Evolutionary conservation across 2,329 filamentous ascomycete genomes (phyloP).

Genomic region (Coleophoma crateriformis): DNA sequence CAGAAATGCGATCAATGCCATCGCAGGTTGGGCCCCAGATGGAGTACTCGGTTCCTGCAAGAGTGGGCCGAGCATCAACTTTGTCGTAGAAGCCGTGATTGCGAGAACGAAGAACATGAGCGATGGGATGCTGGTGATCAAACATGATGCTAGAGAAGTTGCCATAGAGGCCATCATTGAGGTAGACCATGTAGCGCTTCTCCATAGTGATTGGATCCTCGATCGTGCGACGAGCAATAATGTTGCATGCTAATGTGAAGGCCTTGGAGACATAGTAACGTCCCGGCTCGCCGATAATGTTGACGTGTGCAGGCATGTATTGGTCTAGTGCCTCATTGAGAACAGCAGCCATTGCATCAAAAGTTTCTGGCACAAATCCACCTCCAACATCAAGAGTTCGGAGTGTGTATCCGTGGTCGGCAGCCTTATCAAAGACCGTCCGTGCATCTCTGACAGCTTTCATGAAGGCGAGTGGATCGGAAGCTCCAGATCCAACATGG

Average conservation of each 20-base stretch:
- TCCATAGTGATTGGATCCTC: slow-evolving; percentile 59
- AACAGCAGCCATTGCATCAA: slow-evolving; percentile 82
- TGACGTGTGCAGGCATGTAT: slow-evolving; percentile 74
- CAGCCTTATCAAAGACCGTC: slow-evolving; percentile 80
- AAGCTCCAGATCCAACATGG: slow-evolving; percentile 94
- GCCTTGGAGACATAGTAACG: slow-evolving; percentile 93
- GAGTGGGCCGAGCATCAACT: slow-evolving; percentile 39
- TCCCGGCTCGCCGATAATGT: slow-evolving; percentile 91
- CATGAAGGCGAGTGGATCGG: slow-evolving; percentile 85
- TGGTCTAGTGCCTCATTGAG: slow-evolving; percentile 76
- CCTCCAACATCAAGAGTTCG: slow-evolving; percentile 91
- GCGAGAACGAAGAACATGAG: slow-evolving; percentile 68
- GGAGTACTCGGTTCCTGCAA: slow-evolving; percentile 71
- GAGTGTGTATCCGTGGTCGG: slow-evolving; percentile 69
- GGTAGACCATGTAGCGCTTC: slow-evolving; percentile 89
- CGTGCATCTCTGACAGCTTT: slow-evolving; percentile 90
- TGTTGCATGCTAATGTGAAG: slow-evolving; percentile 91
- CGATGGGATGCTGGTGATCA: slow-evolving; percentile 88
- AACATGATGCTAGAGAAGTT: slow-evolving; percentile 99
- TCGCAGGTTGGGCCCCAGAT: slow-evolving; percentile 99
- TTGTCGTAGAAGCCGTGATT: slow-evolving; percentile 54
- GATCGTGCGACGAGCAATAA: slow-evolving; percentile 91
- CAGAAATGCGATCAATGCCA: slow-evolving; percentile 90
- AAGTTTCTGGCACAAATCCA: slow-evolving; percentile 85
- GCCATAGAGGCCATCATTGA: slow-evolving; percentile 96